A percentile compares a stretch with the other conserved stretches of the same genome.
phyloP scores from a whole-genome alignment of 495 filamentous ascomycete species.

The Aspergillus ellipticus region DNA sequence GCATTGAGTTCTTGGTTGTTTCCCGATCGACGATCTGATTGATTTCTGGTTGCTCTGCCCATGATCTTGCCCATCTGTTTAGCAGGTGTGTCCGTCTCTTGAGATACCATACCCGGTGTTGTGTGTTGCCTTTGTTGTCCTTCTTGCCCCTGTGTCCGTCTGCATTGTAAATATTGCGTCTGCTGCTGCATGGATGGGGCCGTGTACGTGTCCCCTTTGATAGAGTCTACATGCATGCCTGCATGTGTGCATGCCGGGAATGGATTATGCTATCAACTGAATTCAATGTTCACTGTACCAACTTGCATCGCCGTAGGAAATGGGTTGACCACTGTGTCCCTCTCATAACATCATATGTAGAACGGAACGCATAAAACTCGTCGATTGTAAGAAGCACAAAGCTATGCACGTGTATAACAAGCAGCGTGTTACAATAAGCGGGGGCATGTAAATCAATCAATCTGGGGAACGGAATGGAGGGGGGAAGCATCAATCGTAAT shows the following conservation, averaged over 20 bases:
- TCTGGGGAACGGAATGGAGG: too few species aligned
- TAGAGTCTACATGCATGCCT: background rate
- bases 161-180: background rate
- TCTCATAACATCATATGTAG: too few species aligned
- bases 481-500: slow-evolving; percentile 1
- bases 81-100: background rate
- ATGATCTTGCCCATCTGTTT: background rate
- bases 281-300: too few species aligned
- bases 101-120: background rate
- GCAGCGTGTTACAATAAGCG: background rate
- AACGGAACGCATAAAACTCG: background rate
- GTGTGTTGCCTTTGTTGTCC: background rate
- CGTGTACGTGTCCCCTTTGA: background rate
- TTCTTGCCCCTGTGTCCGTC: background rate
- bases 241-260: background rate
- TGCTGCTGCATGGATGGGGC: background rate
- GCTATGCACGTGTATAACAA: background rate
- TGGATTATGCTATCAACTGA: background rate
- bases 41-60: background rate
- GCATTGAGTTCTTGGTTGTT: background rate
- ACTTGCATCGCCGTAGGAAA: too few species aligned
- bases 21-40: background rate
- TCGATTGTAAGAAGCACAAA: background rate
- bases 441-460: background rate
- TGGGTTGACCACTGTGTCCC: too few species aligned